Evolutionary conservation across 2,329 filamentous ascomycete genomes (phyloP), one percentile per base, ranked within the genome.

Genomic region (Erysiphe neolycopersici): DNA sequence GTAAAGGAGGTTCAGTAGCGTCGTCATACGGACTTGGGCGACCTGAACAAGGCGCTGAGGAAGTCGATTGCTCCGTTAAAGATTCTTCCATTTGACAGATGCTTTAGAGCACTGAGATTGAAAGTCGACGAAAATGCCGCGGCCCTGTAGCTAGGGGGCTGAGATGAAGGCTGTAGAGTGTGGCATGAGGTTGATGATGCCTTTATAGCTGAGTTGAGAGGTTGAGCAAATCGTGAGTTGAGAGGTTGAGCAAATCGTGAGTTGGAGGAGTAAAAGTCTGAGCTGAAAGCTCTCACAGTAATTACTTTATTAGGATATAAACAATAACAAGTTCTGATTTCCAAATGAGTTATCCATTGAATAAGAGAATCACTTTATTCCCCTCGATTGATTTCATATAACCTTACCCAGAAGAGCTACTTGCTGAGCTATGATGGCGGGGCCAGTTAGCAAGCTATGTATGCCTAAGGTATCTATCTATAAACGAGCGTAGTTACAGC

Each of bases 21-120:
- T 74, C 70, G 60, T 73, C 65, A 56, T 76, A 76, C 36, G 73
- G 73, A 50, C 76, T 75, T 43, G 69, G 69, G 48, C 73, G 67
- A 51, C 67, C 71, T 53, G 71, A 69, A 58, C 65, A 66, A 57
- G 69, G 67, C 62, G 77, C 73, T 59, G 68, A 68, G 53, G 71
- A 75, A 59, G 64, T 63, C 54, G 68, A 66, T 59, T 68, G 67
- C 61, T 71, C 67, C 64, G 61, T 64, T 58, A 62, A 61, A 59
- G 51, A 48, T 49, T 57, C 52, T 47, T 58, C 56, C 56, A 58
- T 58, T 57, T 69, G 65, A 53, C 46, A 52, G 47, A 43, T 44
- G 41, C 45, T 44, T 38, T 56, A 62, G 59, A 6, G 58, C 60
- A 63, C 63, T 69, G 67, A 67, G 71, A 71, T 46, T 63, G 68